These are phyloP conservation scores for Microdochium trichocladiopsis DNA, from an alignment of 2,329 filamentous ascomycete genomes.

Conservation along the genomic window DNA sequence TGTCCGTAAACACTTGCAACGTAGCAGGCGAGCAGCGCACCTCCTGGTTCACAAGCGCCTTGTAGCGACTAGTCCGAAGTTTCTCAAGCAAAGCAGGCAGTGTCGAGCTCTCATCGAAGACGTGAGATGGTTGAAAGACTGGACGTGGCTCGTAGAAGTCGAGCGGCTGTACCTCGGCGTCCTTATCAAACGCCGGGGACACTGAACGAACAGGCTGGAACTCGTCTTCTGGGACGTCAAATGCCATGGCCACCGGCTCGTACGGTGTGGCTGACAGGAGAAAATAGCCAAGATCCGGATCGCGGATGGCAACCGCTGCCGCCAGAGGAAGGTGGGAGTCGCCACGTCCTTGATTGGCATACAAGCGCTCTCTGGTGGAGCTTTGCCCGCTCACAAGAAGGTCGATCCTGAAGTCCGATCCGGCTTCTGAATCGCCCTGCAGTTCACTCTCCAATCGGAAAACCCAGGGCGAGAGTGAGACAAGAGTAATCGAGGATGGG, in stretches of 20 bases:
- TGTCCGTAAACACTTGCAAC: conserved; percentile 63
- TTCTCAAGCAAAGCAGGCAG: conserved; percentile 49
- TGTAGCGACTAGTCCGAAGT: conserved; percentile 52
- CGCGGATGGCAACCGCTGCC: conserved; percentile 45
- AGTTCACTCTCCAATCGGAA: conserved; percentile 58
- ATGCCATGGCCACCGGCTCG: conserved; percentile 50
- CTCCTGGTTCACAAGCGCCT: conserved; percentile 57
- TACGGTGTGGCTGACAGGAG: conserved; percentile 52
- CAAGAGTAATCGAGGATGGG: conserved; percentile 49
- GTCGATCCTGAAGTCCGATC: conserved; percentile 55
- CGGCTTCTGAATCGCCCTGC: conserved; percentile 45
- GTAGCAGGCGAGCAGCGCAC: conserved; percentile 65
- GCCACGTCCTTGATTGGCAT: conserved; percentile 39
- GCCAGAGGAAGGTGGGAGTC: conserved; percentile 42
- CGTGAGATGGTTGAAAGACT: conserved; percentile 55
- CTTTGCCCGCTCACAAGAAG: conserved; percentile 52
- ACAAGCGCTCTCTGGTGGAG: conserved; percentile 48
- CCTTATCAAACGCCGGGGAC: conserved; percentile 33
- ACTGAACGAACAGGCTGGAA: conserved; percentile 33
- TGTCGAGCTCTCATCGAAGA: conserved; percentile 49
- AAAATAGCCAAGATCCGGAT: conserved; percentile 59
- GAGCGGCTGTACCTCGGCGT: conserved; percentile 36
- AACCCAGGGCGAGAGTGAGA: conserved; percentile 56
- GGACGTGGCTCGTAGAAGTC: conserved; percentile 58
- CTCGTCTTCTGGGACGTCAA: conserved; percentile 50